Base-by-base conservation (phyloP, 2,329 filamentous ascomycete species). In the Venturia aucupariae region DNA sequence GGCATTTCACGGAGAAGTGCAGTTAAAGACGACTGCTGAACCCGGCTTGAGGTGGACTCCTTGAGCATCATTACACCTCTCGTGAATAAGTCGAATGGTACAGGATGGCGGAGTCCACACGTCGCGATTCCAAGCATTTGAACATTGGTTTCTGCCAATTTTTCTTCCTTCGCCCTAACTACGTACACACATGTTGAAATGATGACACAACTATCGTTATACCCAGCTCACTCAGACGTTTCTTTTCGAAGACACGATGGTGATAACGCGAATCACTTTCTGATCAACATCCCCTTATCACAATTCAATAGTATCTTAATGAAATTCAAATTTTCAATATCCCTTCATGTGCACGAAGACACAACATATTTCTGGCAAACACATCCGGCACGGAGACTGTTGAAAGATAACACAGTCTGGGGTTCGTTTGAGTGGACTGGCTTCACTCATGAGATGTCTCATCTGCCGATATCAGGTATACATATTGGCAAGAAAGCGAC, bases 221-320 rank as follows among this genome's bases (percentile, higher is more conserved):
- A 93, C 93, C 92, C 92, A 97, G 92, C 92, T 97, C 93, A 97
- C 92, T 96, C 90, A 90, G 89, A 97, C 88, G 88, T 90, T 84
- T 46, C 39, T 83, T 80, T 51, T 27, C 22, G 19, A 57, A 69
- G 75, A 86, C 89, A 86, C 86, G 80, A 86, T 96, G 92, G 89
- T 91, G 90, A 87, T 87, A 94, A 95, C 79, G 81, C 91, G 88
- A 83, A 79, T 82, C 78, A 57, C 77, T 81, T 81, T 77, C 80
- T 83, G 79, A 82, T 72, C 63, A 73, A 69, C 68, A 54, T 57
- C 51, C 27, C 51, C 51, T n/a, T 35, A 32, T 17, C 51, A 57
- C 51, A n/a, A 35, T 35, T 3, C n/a, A 7, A 19, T 57, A n/a
- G 30, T 15, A 57, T 10, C 22, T 11, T 13, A 17, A 27, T 51